These are phyloP conservation scores for Phascolomyces articulosus DNA, from an alignment of 371 early-diverging fungal genomes.

Conservation along the genomic window DNA sequence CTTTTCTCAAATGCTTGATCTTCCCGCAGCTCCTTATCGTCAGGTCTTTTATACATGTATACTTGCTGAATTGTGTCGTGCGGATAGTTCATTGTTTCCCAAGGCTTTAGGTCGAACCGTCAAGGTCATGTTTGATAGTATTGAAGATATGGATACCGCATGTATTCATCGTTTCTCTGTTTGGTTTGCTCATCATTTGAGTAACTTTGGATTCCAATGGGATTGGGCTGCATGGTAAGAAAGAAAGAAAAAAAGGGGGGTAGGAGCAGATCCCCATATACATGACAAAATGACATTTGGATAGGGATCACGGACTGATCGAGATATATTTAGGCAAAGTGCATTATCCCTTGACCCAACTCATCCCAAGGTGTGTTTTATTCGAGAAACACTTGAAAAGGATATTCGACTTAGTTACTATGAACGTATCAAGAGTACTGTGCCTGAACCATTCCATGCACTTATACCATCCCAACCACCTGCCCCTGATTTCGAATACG, in stretches of 20 bases:
- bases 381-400: slow-evolving; percentile 84
- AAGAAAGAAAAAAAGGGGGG: too few relatives aligned
- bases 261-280: too few relatives aligned
- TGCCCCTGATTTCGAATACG: slow-evolving; percentile 69
- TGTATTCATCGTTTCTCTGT: slow-evolving; percentile 78
- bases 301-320: too few relatives aligned
- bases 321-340: slow-evolving; percentile 55
- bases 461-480: slow-evolving; percentile 74
- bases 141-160: slow-evolving; percentile 84
- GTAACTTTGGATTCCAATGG: slow-evolving; percentile 93
- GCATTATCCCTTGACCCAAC: slow-evolving; percentile 44
- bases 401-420: slow-evolving; percentile 82
- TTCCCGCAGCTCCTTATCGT: slow-evolving; percentile 70
- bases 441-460: slow-evolving; percentile 68
- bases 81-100: slow-evolving; percentile 68
- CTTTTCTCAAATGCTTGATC: slow-evolving; percentile 70
- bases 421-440: slow-evolving; percentile 79
- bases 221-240: slow-evolving; percentile 87
- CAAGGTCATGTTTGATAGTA: slow-evolving; percentile 61
- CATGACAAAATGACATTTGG: too few relatives aligned
- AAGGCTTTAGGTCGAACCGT: slow-evolving; percentile 63
- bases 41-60: slow-evolving; percentile 82
- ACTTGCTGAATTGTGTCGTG: slow-evolving; percentile 82
- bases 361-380: slow-evolving; percentile 65
- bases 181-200: slow-evolving; percentile 91